phyloP scores from a whole-genome alignment of 1,284 basidiomycete genomes.

The Cutaneotrichosporon mucoides region DNA sequence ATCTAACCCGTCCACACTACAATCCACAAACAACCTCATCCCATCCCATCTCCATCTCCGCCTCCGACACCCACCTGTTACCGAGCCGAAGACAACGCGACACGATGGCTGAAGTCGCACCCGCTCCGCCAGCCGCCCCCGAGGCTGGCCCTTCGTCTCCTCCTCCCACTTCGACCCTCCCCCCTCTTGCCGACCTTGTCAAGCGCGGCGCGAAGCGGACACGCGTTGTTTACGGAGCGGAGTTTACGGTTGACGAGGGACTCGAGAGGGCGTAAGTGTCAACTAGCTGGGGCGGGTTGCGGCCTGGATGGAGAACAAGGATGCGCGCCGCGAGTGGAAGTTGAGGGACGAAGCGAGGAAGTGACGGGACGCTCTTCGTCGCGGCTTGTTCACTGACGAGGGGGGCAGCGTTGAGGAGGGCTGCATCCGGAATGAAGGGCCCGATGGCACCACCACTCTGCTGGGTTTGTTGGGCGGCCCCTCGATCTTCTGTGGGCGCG shows the following conservation, averaged over 20 bases:
- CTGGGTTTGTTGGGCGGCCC: no score
- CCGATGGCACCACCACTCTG: no score
- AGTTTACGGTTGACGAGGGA: conserved; percentile 33
- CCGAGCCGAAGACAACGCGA: no score
- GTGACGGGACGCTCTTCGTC: no score
- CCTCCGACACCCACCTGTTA: not conserved
- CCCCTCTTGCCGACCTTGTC: conserved; percentile 47
- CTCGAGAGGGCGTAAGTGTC: conserved; percentile 45
- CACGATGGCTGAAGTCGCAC: not conserved
- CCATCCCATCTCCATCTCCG: not conserved
- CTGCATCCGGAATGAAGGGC: no score
- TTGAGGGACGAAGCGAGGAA: no score
- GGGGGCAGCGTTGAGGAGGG: no score
- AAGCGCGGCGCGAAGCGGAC: conserved; percentile 49
- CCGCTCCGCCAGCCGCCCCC: not conserved
- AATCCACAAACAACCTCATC: not conserved
- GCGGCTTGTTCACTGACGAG: no score
- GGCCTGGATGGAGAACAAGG: no score
- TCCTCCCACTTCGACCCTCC: conserved; percentile 15
- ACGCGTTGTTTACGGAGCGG: conserved; percentile 46
- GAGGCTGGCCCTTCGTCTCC: conserved; percentile 27
- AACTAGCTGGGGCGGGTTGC: no score
- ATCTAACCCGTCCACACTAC: not conserved
- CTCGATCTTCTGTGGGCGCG: no score
- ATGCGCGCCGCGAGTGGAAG: no score